phyloP scores from a whole-genome alignment of 306 rosid species.

The Medicago lupulina region DNA sequence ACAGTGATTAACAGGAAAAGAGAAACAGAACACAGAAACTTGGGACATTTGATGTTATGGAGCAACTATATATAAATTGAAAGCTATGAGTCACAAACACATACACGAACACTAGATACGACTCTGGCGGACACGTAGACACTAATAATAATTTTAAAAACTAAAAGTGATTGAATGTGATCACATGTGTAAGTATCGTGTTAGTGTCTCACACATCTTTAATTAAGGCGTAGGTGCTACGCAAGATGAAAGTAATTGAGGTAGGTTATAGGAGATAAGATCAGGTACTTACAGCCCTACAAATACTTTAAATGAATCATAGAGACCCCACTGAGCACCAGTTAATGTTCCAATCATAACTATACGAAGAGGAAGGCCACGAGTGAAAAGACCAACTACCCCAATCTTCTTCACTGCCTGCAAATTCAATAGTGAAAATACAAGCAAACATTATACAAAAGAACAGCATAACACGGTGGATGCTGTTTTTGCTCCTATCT shows the following conservation, averaged over 20 bases:
- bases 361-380: slow-evolving; percentile 86
- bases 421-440: slow-evolving; percentile 33
- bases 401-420: slow-evolving; percentile 79
- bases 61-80: neutral
- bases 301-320: slow-evolving; percentile 73
- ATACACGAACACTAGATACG: neutral
- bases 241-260: neutral
- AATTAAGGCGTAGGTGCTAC: neutral
- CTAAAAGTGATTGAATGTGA: neutral
- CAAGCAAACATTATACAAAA: slow-evolving; percentile 25
- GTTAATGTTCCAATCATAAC: slow-evolving; percentile 81
- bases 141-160: neutral
- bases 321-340: slow-evolving; percentile 73
- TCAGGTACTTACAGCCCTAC: slow-evolving; percentile 71
- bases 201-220: neutral
- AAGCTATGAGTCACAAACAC: neutral
- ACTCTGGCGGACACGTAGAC: neutral
- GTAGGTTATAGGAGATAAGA: neutral
- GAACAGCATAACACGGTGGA: neutral
- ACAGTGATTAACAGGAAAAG: neutral
- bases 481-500: neutral
- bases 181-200: neutral
- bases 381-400: slow-evolving; percentile 67
- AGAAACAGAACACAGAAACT: slow-evolving; percentile 26
- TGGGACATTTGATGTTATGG: neutral